A percentile compares a stretch with the other conserved stretches of the same genome.
Evolutionary conservation across 148 eudicot genomes (phyloP).

Genomic region (Rhododendron vialii): DNA sequence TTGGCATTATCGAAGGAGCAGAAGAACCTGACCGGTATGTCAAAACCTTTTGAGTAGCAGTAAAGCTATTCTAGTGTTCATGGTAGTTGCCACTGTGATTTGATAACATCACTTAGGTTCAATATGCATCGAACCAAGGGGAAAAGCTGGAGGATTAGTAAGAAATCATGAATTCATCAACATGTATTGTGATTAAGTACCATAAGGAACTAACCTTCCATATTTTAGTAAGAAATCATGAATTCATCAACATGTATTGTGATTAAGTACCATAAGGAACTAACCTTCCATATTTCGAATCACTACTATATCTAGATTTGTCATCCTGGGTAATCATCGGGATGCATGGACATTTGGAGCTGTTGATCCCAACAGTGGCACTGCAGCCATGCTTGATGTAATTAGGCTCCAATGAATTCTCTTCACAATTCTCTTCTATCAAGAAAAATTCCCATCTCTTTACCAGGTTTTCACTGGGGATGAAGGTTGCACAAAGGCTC

Average conservation of each 20-base stretch:
- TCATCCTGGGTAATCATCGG: conserved; percentile 59
- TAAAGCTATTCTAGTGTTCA: background rate
- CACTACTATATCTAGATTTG: conserved; percentile 26
- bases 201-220: no score
- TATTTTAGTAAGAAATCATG: background rate
- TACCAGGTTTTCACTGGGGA: conserved; percentile 3
- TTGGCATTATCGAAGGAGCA: conserved; percentile 50
- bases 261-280: background rate
- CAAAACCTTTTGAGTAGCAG: background rate
- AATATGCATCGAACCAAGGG: background rate
- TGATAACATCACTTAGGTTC: background rate
- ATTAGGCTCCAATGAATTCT: background rate
- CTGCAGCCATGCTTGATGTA: conserved; percentile 61
- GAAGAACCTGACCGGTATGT: conserved; percentile 54
- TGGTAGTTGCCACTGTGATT: background rate
- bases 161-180: background rate
- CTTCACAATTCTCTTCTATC: background rate
- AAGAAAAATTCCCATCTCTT: background rate
- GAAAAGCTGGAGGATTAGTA: background rate
- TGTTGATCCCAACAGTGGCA: conserved; percentile 68
- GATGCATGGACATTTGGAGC: conserved; percentile 77
- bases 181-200: background rate
- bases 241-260: background rate
- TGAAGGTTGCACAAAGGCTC: conserved; percentile 44
- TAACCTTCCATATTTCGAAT: background rate